Evolutionary conservation across 768 basidiomycete genomes (phyloP).

Genomic region (Serpula lacrymans): DNA sequence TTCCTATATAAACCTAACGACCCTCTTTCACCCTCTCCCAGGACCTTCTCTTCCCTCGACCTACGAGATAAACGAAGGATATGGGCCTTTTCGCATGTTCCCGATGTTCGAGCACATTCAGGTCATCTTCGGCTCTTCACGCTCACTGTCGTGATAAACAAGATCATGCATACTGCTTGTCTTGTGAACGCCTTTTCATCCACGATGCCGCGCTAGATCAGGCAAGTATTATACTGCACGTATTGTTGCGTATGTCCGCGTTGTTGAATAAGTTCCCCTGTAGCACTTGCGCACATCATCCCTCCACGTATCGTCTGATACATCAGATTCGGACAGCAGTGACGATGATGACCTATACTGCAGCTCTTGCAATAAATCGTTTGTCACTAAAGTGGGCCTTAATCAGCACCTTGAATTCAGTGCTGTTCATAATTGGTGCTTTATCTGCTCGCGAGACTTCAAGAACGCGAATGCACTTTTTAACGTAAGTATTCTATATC

Average conservation of each 20-base stretch:
- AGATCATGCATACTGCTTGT: slow-evolving; percentile 16
- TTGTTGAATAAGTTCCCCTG: background rate
- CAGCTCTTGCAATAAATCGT: slow-evolving; percentile 19
- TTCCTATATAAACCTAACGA: too few relatives aligned
- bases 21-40: too few relatives aligned
- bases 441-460: slow-evolving; percentile 30
- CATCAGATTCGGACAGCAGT: slow-evolving; percentile 2
- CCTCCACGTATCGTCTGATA: slow-evolving; percentile 1
- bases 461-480: slow-evolving; percentile 12
- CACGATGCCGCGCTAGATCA: slow-evolving; percentile 11
- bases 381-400: slow-evolving; percentile 14
- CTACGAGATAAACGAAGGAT: too few relatives aligned
- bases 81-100: too few relatives aligned
- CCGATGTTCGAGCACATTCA: too few relatives aligned
- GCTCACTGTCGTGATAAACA: slow-evolving; percentile 17
- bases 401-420: slow-evolving; percentile 18
- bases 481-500: slow-evolving; percentile 12
- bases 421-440: slow-evolving; percentile 32
- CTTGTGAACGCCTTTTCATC: slow-evolving; percentile 17
- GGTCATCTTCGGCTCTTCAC: slow-evolving; percentile 10
- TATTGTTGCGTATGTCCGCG: background rate
- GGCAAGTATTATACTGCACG: slow-evolving; percentile 4
- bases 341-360: slow-evolving; percentile 17
- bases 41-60: too few relatives aligned
- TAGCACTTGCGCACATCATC: background rate